These are phyloP conservation scores for Rhodosorus marinus DNA, from an alignment of 23 red algal species.

Conservation along the genomic window DNA sequence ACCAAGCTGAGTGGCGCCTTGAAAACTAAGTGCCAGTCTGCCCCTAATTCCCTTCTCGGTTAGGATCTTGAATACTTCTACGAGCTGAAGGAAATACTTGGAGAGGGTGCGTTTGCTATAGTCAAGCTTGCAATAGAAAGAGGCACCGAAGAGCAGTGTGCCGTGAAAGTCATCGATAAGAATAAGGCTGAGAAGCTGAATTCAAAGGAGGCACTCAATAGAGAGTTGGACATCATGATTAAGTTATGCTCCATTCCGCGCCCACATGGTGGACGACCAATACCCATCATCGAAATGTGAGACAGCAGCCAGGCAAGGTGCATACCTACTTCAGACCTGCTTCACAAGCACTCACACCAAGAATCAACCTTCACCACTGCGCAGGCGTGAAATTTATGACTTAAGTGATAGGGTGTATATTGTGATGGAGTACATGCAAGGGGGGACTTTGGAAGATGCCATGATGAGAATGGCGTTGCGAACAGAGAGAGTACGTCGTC, in stretches of 20 bases:
- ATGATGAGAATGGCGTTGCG: conserved; percentile 59
- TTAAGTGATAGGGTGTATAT: conserved; percentile 53
- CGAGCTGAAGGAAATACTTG: conserved; percentile 45
- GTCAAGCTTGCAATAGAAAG: conserved; percentile 76
- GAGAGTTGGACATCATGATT: conserved; percentile 85
- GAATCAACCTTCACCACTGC: conserved; percentile 50
- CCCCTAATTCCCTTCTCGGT: background rate
- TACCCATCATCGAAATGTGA: no score
- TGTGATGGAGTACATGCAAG: conserved; percentile 69
- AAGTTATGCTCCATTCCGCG: no score
- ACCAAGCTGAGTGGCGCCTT: no score
- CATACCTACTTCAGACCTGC: no score
- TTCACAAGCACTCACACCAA: conserved; percentile 17
- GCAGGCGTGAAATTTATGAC: conserved; percentile 78
- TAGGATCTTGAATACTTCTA: background rate
- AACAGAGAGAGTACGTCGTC: no score
- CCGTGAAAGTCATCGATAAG: conserved; percentile 91
- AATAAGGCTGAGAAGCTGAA: conserved; percentile 41
- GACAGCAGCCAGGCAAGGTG: no score
- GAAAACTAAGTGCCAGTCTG: no score
- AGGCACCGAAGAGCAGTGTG: conserved; percentile 61
- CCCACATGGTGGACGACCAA: no score
- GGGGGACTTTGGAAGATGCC: conserved; percentile 56
- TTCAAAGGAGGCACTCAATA: conserved; percentile 35
- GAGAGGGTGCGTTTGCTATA: conserved; percentile 81